Conservation (phyloP, 2,329 filamentous ascomycete species). For the Graphiopsis chlorocephala region DNA sequence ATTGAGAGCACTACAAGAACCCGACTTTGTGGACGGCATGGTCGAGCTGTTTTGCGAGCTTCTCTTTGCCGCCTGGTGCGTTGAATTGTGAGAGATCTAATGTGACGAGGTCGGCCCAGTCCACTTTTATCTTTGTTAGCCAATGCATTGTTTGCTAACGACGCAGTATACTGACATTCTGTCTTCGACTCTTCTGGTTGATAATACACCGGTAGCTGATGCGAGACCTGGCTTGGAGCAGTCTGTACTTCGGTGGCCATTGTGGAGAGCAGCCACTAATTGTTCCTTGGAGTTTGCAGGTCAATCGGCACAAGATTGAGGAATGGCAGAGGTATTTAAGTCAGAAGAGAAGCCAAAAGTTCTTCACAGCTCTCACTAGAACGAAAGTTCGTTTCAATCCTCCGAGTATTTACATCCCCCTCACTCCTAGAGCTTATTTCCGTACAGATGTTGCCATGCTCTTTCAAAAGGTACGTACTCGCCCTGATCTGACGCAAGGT, state of each 20-base stretch:
- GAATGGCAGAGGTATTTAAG: neutral
- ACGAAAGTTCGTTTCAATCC: neutral
- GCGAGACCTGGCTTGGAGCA: neutral
- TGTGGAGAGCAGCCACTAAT: neutral
- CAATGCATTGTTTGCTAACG: neutral
- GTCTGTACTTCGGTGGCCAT: constrained; percentile 13
- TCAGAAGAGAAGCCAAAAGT: neutral
- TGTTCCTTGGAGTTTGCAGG: neutral
- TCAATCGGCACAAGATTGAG: neutral
- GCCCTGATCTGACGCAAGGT: neutral
- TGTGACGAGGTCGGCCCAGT: constrained; percentile 57
- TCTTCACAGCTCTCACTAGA: neutral
- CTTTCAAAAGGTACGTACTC: neutral
- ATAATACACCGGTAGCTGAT: neutral
- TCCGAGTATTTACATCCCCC: neutral
- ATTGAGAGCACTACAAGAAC: constrained; percentile 45
- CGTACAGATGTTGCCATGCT: neutral
- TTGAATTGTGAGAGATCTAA: constrained; percentile 57
- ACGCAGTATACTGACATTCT: neutral
- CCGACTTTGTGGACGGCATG: constrained; percentile 51
- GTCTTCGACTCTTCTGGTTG: constrained; percentile 13
- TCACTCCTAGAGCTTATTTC: neutral
- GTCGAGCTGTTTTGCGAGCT: constrained; percentile 53
- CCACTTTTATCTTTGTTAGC: constrained; percentile 3
- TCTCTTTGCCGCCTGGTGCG: constrained; percentile 53